Conservation (phyloP, 1,139 yeast genomes). For the Hemisphaericaspora subhashii region DNA sequence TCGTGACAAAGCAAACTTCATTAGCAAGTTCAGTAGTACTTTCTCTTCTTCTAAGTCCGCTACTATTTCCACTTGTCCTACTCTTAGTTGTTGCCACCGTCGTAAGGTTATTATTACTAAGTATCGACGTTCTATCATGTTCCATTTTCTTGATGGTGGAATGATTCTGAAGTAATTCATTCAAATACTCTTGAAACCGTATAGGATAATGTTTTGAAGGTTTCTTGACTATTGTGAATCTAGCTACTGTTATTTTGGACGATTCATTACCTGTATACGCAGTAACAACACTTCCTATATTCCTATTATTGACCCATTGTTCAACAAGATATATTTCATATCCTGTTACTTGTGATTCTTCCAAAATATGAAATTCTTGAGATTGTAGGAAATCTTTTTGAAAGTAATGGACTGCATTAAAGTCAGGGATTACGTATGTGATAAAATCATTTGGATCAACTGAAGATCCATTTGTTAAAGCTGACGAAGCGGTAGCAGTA, state of each 20-base stretch:
- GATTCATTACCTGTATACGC: constrained; percentile 80
- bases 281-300: constrained; percentile 66
- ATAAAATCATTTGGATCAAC: constrained; percentile 28
- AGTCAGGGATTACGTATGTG: constrained; percentile 51
- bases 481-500: constrained; percentile 4
- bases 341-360: constrained; percentile 56
- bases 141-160: constrained; percentile 48
- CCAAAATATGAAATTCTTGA: constrained; percentile 39
- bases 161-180: constrained; percentile 60
- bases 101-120: no score
- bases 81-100: not conserved
- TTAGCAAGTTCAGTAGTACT: constrained; percentile 13
- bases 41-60: not conserved
- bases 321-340: constrained; percentile 89
- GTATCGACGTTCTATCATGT: constrained; percentile 10
- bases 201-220: constrained; percentile 60
- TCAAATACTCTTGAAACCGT: constrained; percentile 58
- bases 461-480: constrained; percentile 5
- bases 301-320: constrained; percentile 85
- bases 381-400: constrained; percentile 39
- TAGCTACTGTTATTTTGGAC: constrained; percentile 61
- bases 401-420: constrained; percentile 51
- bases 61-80: not conserved
- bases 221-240: constrained; percentile 57
- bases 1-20: constrained; percentile 70